A percentile compares a stretch with the other conserved stretches of the same genome.
Evolutionary conservation across 495 filamentous ascomycete genomes (phyloP).

Genomic region (Podospora bellae-mahoneyi): DNA sequence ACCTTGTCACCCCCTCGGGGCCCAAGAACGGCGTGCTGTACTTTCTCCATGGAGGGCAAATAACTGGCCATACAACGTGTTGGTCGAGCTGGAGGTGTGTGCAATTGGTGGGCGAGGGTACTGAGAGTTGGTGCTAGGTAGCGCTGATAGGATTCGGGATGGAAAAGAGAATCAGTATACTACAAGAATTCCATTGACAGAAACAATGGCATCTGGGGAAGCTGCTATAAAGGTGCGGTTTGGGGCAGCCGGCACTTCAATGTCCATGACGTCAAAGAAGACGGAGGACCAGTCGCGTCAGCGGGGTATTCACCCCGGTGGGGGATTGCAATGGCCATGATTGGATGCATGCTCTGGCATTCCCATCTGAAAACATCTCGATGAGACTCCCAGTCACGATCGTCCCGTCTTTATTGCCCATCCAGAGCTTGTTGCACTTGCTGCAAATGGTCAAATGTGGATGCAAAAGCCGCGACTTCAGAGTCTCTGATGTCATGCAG

Average conservation of each 20-base stretch:
- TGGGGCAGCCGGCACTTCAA: not conserved
- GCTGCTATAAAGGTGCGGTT: not conserved
- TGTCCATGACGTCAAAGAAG: not conserved
- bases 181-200: not conserved
- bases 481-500: too few species aligned
- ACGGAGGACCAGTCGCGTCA: not conserved
- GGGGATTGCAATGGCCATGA: not conserved
- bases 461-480: too few species aligned
- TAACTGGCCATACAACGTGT: not conserved
- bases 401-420: not conserved
- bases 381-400: not conserved
- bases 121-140: not conserved
- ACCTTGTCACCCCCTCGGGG: conserved; percentile 35
- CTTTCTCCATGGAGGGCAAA: conserved; percentile 24
- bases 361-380: not conserved
- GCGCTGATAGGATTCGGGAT: not conserved
- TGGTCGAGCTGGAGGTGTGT: too few species aligned
- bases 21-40: conserved; percentile 33
- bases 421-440: not conserved
- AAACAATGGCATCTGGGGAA: not conserved
- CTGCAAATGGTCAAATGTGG: too few species aligned
- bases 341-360: not conserved
- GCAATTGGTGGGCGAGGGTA: not conserved
- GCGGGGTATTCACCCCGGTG: not conserved
- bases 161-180: not conserved